phyloP scores from a whole-genome alignment of 352 stramenopile genomes.

The Phytophthora ramorum region DNA sequence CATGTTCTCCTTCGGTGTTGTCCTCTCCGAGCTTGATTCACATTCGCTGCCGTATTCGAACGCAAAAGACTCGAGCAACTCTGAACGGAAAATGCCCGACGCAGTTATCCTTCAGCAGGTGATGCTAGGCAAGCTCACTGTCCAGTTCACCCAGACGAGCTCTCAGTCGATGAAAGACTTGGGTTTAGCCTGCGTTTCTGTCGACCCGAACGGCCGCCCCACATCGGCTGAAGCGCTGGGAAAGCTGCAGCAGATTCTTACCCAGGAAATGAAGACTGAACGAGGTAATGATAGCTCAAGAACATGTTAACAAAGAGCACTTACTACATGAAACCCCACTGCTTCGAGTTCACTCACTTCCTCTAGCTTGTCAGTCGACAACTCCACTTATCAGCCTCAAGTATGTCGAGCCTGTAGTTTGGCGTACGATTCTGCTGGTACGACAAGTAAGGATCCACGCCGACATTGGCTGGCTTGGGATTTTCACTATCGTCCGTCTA shows the following conservation, averaged over 20 bases:
- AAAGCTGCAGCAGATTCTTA: slow-evolving; percentile 23
- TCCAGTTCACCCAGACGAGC: slow-evolving; percentile 24
- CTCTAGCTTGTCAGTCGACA: not conserved
- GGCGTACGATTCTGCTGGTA: slow-evolving; percentile 71
- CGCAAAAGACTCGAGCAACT: slow-evolving; percentile 20
- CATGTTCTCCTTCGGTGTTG: slow-evolving; percentile 28
- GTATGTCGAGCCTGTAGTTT: slow-evolving; percentile 61
- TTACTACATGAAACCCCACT: not conserved
- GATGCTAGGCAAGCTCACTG: slow-evolving; percentile 15
- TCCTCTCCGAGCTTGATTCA: slow-evolving; percentile 21
- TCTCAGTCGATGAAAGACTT: slow-evolving; percentile 18
- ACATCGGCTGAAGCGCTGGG: slow-evolving; percentile 23
- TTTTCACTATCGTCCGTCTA: slow-evolving; percentile 26
- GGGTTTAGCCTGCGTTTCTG: slow-evolving; percentile 11
- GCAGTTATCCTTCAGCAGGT: slow-evolving; percentile 27
- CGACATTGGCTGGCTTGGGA: slow-evolving; percentile 34
- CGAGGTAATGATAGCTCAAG: not conserved
- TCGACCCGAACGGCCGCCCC: slow-evolving; percentile 13
- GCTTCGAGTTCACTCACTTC: not conserved
- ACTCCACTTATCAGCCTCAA: slow-evolving; percentile 55
- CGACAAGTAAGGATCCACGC: slow-evolving; percentile 58
- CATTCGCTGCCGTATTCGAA: slow-evolving; percentile 17
- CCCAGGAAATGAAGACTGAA: slow-evolving; percentile 10
- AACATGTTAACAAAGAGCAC: not conserved
- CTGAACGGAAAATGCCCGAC: slow-evolving; percentile 17